A percentile compares a stretch with the other conserved stretches of the same genome.
Evolutionary conservation across 2,329 filamentous ascomycete genomes (phyloP).

Genomic region (Exophiala bonariae): DNA sequence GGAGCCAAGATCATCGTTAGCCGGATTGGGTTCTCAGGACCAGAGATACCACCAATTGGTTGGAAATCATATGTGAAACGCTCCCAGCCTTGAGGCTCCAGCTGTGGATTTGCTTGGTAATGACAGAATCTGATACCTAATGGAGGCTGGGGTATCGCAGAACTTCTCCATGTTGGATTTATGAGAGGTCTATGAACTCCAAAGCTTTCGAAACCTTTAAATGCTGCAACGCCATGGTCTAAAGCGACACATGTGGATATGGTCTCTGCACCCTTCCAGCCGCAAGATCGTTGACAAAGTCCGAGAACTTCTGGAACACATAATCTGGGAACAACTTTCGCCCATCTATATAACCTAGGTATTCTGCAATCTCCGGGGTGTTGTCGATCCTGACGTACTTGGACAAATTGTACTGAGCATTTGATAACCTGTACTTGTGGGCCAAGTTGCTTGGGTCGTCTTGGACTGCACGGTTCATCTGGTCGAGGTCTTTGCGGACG

Average conservation of each 20-base stretch:
- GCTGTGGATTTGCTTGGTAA: no score
- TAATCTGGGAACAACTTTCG: conserved; percentile 58
- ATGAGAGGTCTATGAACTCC: no score
- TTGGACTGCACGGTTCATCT: neutral
- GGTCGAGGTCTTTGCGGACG: neutral
- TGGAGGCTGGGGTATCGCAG: no score
- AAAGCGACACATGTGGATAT: conserved; percentile 22
- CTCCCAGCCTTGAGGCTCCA: no score
- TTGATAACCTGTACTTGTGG: conserved; percentile 25
- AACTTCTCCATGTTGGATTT: no score
- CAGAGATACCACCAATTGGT: no score
- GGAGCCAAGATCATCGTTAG: no score
- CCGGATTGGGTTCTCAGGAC: no score
- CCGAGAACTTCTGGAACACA: conserved; percentile 39
- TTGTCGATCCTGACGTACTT: conserved; percentile 56
- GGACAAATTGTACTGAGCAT: conserved; percentile 47
- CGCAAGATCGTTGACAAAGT: conserved; percentile 43
- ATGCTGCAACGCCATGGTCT: no score
- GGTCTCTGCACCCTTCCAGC: conserved; percentile 41
- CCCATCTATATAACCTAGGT: conserved; percentile 54
- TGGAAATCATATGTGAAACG: no score
- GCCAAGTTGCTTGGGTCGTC: conserved; percentile 1
- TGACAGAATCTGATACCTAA: no score
- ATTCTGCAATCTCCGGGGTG: conserved; percentile 52
- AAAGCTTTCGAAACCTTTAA: no score